Percentiles rank a stretch among this genome's conserved stretches.
phyloP scores from a whole-genome alignment of 148 eudicot genomes.

The Suaeda aralocaspica region DNA sequence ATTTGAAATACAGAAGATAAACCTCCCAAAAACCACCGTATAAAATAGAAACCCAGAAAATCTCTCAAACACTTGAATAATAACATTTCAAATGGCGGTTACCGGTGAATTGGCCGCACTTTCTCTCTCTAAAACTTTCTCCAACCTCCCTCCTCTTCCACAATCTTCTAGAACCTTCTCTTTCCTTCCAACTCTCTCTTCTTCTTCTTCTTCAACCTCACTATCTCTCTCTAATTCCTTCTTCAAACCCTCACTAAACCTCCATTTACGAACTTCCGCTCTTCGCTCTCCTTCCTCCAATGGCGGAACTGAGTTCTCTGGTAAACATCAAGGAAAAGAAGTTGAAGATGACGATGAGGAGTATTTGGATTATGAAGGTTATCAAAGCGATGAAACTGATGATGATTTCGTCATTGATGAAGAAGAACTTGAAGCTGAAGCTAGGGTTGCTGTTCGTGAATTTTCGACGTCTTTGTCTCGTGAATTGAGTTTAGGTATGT shows the following conservation, averaged over 20 bases:
- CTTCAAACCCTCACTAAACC: conserved; percentile 25
- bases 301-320: neutral
- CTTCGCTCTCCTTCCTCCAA: conserved; percentile 16
- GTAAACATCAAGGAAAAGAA: neutral
- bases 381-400: conserved; percentile 35
- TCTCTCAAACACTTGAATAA: too few relatives aligned
- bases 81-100: conserved; percentile 26
- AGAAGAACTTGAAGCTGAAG: conserved; percentile 68
- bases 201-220: neutral
- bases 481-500: conserved; percentile 54
- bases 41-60: too few relatives aligned
- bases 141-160: conserved; percentile 4
- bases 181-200: conserved; percentile 4
- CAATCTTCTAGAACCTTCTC: conserved; percentile 6
- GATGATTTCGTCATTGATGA: conserved; percentile 39
- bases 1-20: conserved; percentile 27
- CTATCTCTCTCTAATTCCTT: conserved; percentile 16
- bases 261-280: conserved; percentile 24
- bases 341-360: conserved; percentile 28
- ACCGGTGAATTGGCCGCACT: conserved; percentile 11
- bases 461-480: conserved; percentile 52
- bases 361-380: conserved; percentile 31
- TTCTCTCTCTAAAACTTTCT: conserved; percentile 24
- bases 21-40: conserved; percentile 26
- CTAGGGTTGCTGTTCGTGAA: conserved; percentile 47